Evolutionary conservation across 2,329 filamentous ascomycete species (phyloP).

Genomic region (Sphaerulina musiva): DNA sequence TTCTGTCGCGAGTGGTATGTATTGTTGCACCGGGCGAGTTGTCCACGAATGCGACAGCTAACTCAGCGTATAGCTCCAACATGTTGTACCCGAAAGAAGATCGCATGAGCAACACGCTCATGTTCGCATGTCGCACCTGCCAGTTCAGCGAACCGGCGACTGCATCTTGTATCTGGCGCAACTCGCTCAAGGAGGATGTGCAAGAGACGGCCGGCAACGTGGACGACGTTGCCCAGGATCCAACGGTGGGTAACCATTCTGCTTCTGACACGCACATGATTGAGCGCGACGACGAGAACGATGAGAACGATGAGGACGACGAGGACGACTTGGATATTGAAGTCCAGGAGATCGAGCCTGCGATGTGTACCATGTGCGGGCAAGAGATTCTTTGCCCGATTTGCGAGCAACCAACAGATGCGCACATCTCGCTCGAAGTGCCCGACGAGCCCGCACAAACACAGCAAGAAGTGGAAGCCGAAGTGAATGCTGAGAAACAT

Average conservation of each 20-base stretch:
- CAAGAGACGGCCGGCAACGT: slow-evolving; percentile 96
- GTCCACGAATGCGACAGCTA: not conserved
- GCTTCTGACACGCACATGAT: slow-evolving; percentile 13
- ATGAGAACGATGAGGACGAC: slow-evolving; percentile 19
- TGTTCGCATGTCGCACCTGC: slow-evolving; percentile 95
- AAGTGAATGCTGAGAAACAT: slow-evolving; percentile 27
- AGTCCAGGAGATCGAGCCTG: slow-evolving; percentile 34
- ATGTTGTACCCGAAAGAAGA: slow-evolving; percentile 98
- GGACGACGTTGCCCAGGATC: slow-evolving; percentile 93
- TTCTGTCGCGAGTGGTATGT: slow-evolving; percentile 90
- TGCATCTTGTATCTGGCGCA: slow-evolving; percentile 90
- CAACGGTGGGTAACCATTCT: slow-evolving; percentile 72
- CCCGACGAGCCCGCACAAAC: slow-evolving; percentile 34
- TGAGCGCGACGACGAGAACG: slow-evolving; percentile 21
- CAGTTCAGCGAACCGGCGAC: slow-evolving; percentile 80
- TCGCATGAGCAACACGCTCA: slow-evolving; percentile 69
- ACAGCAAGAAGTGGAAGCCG: slow-evolving; percentile 23
- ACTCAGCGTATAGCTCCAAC: slow-evolving; percentile 61
- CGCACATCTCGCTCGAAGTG: slow-evolving; percentile 42
- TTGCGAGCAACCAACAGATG: slow-evolving; percentile 44
- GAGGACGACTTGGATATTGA: slow-evolving; percentile 6
- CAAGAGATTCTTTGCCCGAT: slow-evolving; percentile 50
- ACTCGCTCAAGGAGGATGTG: slow-evolving; percentile 82
- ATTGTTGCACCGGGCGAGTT: not conserved
- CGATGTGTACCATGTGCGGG: slow-evolving; percentile 54